Evolutionary conservation across 2,329 filamentous ascomycete genomes (phyloP), one percentile per base, ranked within the genome.

Genomic region (Alternaria panax): DNA sequence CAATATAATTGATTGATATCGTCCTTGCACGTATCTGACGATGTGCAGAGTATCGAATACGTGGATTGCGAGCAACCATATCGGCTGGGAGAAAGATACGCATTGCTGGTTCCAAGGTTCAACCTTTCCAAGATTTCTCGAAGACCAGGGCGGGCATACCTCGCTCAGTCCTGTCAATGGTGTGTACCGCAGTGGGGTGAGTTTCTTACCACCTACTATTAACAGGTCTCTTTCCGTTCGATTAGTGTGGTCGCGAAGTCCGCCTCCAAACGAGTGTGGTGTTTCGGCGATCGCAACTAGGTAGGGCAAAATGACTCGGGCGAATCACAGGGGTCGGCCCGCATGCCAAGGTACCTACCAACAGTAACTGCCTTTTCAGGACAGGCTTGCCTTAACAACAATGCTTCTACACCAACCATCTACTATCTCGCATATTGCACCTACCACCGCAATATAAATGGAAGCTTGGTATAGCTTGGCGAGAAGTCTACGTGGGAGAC

Each of bases 371-470:
- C 45, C 45, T 47, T 22, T 47, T 47, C 28, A 30, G 30, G 45
- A 47, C 18, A 47, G 7, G 7, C 28, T 32, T 11, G 16, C 3
- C 20, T n/a, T 20, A 22, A 22, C 14, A 22, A 32, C 28, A 22
- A 47, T 47, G 16, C 45, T 47, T n/a, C 28, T 20, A 34, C 45
- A 24, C 45, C 45, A 47, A 47, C 45, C 45, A 47, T 47, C 4
- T 34, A 27, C 45, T 47, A 36, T 34, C 45, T 48, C 45, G 30
- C 45, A 48, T 34, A 34, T 36, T 20, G 14, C 45, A n/a, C 45
- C 30, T 30, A 36, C 45, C 20, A 24, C 30, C 6, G 28, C 20
- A 48, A 48, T 48, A 48, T 36, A 36, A 34, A n/a, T 7, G 30
- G 45, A 48, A 48, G 14, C 20, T 36, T 48, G 20, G 20, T 34